Percentiles rank a stretch among this genome's conserved stretches.
phyloP scores from a whole-genome alignment of 2,329 filamentous ascomycete species.

The Aspergillus novofumigatus region DNA sequence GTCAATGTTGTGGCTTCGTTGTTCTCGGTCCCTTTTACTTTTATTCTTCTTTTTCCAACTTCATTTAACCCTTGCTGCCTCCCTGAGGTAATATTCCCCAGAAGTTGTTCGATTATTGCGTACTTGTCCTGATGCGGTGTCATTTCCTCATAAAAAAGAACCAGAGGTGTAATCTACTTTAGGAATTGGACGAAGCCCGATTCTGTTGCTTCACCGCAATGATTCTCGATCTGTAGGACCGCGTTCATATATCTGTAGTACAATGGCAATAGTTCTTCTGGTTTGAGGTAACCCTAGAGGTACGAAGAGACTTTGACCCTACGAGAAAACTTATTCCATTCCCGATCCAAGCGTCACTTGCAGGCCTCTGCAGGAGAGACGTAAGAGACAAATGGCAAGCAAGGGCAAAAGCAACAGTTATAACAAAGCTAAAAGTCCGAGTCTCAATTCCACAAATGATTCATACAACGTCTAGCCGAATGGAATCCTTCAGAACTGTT shows the following conservation, averaged over 20 bases:
- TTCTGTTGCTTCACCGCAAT: not conserved
- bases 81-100: slow-evolving; percentile 13
- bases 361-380: not conserved
- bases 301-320: not conserved
- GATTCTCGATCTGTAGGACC: not conserved
- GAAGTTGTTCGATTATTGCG: slow-evolving; percentile 13
- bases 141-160: slow-evolving; percentile 4
- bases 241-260: not conserved
- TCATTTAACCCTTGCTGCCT: slow-evolving; percentile 9
- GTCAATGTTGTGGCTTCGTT: slow-evolving; percentile 17
- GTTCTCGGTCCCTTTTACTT: slow-evolving; percentile 10
- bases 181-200: slow-evolving; percentile 5
- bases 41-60: slow-evolving; percentile 11
- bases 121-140: slow-evolving; percentile 12
- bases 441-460: not conserved
- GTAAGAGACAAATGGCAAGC: not conserved
- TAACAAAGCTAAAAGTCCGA: not conserved
- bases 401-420: not conserved
- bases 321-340: not conserved
- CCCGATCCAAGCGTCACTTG: not conserved
- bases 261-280: not conserved
- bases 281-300: not conserved
- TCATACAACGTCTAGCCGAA: not conserved
- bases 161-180: slow-evolving; percentile 16
- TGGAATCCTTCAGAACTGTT: not conserved